A percentile compares a stretch with the other conserved stretches of the same genome.
These are phyloP conservation scores for Dictyostelium capitatum DNA, from an alignment of 78 protist species.

Conservation along the genomic window DNA sequence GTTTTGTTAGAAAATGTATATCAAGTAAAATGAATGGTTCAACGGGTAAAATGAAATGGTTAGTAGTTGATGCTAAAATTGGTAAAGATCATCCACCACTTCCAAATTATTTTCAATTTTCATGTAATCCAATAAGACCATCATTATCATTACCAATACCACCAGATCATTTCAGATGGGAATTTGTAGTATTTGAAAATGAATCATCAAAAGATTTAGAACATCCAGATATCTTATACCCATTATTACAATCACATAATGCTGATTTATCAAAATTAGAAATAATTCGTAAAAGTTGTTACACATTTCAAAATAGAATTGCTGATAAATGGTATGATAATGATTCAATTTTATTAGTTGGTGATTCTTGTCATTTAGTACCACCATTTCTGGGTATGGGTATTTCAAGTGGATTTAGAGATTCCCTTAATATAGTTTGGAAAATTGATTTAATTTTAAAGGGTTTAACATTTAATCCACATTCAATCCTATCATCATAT, in stretches of 20 bases:
- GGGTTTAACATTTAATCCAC: background rate
- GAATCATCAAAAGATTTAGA: constrained; percentile 4
- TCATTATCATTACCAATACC: constrained; percentile 29
- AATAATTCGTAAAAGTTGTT: constrained; percentile 4
- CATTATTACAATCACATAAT: background rate
- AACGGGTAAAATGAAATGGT: constrained; percentile 23
- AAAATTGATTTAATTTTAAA: constrained; percentile 11
- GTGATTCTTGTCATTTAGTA: constrained; percentile 47
- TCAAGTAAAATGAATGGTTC: background rate
- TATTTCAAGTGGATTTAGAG: constrained; percentile 48
- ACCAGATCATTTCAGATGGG: constrained; percentile 20
- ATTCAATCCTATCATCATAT: background rate
- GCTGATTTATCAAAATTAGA: constrained; percentile 4
- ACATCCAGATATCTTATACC: background rate
- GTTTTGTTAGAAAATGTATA: constrained; percentile 21
- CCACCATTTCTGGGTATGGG: constrained; percentile 72
- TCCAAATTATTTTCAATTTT: constrained; percentile 31
- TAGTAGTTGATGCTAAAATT: constrained; percentile 16
- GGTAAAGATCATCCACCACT: constrained; percentile 39
- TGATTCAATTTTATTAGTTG: constrained; percentile 12
- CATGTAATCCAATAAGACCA: constrained; percentile 39
- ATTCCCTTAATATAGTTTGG: constrained; percentile 41
- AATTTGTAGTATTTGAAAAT: background rate
- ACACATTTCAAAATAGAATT: constrained; percentile 15
- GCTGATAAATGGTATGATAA: constrained; percentile 46